These are phyloP conservation scores for Xylariaceae sp. DNA, from an alignment of 2,329 filamentous ascomycete genomes.

Conservation along the genomic window DNA sequence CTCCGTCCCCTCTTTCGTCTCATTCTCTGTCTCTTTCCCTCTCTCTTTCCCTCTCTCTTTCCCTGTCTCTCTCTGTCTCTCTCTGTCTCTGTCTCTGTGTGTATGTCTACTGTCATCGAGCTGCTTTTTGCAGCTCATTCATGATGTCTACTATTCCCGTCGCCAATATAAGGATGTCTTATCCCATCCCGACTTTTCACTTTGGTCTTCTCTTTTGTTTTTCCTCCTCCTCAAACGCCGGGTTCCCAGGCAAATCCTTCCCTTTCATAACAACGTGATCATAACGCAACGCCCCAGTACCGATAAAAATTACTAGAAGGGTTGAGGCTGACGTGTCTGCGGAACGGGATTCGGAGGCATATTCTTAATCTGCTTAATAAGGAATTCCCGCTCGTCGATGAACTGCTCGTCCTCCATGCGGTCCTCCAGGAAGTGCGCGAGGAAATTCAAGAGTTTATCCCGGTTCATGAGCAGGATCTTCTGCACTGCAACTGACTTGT, in stretches of 20 bases:
- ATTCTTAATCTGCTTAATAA: conserved; percentile 86
- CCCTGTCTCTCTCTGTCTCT: conserved; percentile 14
- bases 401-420: conserved; percentile 97
- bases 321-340: conserved; percentile 39
- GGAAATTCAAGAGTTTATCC: conserved; percentile 80
- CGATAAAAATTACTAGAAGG: conserved; percentile 15
- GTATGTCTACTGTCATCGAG: background rate
- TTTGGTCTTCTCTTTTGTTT: background rate
- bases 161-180: conserved; percentile 5
- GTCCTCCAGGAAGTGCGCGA: conserved; percentile 89
- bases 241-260: background rate
- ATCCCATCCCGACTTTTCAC: background rate
- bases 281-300: background rate
- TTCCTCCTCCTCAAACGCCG: conserved; percentile 1
- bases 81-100: conserved; percentile 13
- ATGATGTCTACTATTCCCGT: conserved; percentile 4
- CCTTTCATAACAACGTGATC: background rate
- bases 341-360: conserved; percentile 55
- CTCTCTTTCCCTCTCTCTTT: background rate
- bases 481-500: conserved; percentile 94
- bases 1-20: background rate
- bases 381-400: conserved; percentile 92
- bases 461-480: conserved; percentile 95
- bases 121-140: background rate
- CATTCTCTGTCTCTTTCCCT: background rate